phyloP scores from a whole-genome alignment of 192 early-diverging fungal species.

The Cetraspora pellucida region DNA sequence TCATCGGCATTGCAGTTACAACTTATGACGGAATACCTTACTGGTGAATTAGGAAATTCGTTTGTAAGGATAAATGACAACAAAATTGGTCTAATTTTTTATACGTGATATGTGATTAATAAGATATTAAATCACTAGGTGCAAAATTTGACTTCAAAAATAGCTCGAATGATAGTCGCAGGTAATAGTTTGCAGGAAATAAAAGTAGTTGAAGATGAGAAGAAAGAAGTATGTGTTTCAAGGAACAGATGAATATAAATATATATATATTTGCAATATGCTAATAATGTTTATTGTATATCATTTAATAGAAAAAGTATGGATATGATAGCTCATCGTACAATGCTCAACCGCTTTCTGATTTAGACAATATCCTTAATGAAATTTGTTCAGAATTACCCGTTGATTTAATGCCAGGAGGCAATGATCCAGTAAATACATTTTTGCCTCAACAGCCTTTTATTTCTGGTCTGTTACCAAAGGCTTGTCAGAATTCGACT shows the following conservation, averaged over 20 bases:
- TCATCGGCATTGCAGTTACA: constrained; percentile 63
- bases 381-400: constrained; percentile 57
- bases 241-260: background rate
- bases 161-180: constrained; percentile 75
- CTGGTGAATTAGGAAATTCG: constrained; percentile 69
- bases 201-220: constrained; percentile 48
- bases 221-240: constrained; percentile 39
- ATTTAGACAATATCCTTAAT: constrained; percentile 69
- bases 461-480: constrained; percentile 69
- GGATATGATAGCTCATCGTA: constrained; percentile 51
- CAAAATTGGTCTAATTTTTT: background rate
- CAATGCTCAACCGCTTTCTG: constrained; percentile 51
- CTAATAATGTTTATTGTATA: background rate
- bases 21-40: constrained; percentile 76
- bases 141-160: constrained; percentile 56
- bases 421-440: constrained; percentile 71
- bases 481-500: constrained; percentile 58
- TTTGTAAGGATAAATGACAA: constrained; percentile 39
- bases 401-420: constrained; percentile 84
- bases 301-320: constrained; percentile 49
- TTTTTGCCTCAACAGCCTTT: constrained; percentile 90
- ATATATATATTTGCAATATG: background rate
- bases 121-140: constrained; percentile 42
- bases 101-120: background rate
- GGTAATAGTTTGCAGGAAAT: constrained; percentile 69